Evolutionary conservation across 805 yeast genomes (phyloP), one percentile per base, ranked within the genome.

Genomic region (Groenewaldozyma tartarivorans): DNA sequence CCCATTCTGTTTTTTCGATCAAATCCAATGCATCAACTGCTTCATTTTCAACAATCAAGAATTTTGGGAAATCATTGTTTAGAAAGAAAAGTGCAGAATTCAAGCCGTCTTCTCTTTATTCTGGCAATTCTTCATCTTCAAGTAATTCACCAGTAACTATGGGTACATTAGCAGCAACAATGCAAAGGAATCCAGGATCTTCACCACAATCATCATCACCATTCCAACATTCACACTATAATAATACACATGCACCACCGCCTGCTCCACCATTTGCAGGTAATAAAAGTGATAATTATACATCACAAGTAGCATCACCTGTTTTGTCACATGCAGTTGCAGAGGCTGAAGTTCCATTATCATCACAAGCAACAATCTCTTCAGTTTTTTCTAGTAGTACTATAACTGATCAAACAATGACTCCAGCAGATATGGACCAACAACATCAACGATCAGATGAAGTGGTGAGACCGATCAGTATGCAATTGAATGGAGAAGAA

Each of bases 11-110:
- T 16, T 48, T 39, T 42, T 56, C 61, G 4, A 39, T 47, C n/a
- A 42, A 39, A 36, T 56, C 60, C 3, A 45, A 53, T 4, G 45
- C 52, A 15, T 53, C 60, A 3, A 48, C 49, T 4, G 45, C 51
- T n/a, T 55, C 62, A 7, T 41, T 51, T 38, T 47, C 54, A 2
- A 52, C 58, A 1, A 33, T 50, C 26, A 40, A 41, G 20, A 45
- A 47, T 18, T 35, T 42, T 24, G 45, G 45, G 2, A 19, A 26
- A 22, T 38, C 40, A 7, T n/a, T 38, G 30, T 21, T 20, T n/a
- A 30, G 21, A 13, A 24, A 24, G 29, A 24, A 24, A 24, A 24
- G 11, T 24, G 7, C 29, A 13, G 29, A 24, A 11, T 11, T 29
- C 4, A 26, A 26, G 33, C 3, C 20, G 6, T 6, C 33, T 3